Percentiles rank a stretch among this genome's conserved stretches.
These are phyloP conservation scores for Hypoxylon sp. DNA, from an alignment of 2,329 filamentous ascomycete species.

Conservation along the genomic window DNA sequence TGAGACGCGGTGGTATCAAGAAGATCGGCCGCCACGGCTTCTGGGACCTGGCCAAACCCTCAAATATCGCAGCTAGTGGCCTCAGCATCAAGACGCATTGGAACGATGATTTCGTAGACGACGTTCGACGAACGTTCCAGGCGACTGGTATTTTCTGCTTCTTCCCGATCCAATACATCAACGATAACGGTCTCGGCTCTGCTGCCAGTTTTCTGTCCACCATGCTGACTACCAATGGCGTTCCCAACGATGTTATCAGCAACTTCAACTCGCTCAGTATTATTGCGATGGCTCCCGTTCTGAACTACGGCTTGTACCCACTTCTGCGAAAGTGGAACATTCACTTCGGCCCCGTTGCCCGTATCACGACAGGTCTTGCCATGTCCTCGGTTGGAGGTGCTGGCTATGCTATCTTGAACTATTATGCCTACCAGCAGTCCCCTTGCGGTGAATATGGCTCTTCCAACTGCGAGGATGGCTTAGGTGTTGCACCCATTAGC, in stretches of 20 bases:
- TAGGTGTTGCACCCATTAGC: conserved; percentile 61
- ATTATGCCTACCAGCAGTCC: conserved; percentile 60
- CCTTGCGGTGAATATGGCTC: conserved; percentile 61
- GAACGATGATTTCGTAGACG: conserved; percentile 78
- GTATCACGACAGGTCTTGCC: conserved; percentile 66
- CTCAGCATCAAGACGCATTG: conserved; percentile 60
- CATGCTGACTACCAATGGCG: conserved; percentile 64
- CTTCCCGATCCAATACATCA: conserved; percentile 62
- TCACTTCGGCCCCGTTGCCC: conserved; percentile 63
- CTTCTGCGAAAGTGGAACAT: conserved; percentile 59
- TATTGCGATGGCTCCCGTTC: conserved; percentile 62
- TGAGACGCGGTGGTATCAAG: conserved; percentile 59
- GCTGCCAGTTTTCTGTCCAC: conserved; percentile 64
- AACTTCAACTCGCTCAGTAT: conserved; percentile 67
- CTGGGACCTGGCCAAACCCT: conserved; percentile 73
- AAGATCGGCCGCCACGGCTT: conserved; percentile 63
- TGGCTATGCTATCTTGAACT: conserved; percentile 60
- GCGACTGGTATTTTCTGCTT: conserved; percentile 73
- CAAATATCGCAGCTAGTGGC: conserved; percentile 62
- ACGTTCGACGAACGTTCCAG: conserved; percentile 71
- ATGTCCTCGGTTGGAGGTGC: conserved; percentile 64
- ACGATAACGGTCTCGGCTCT: conserved; percentile 66
- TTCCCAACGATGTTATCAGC: conserved; percentile 64
- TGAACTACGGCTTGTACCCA: conserved; percentile 65
- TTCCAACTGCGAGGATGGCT: conserved; percentile 55